Conservation (phyloP, 441 rosid genomes). For the Geranium incanum region DNA sequence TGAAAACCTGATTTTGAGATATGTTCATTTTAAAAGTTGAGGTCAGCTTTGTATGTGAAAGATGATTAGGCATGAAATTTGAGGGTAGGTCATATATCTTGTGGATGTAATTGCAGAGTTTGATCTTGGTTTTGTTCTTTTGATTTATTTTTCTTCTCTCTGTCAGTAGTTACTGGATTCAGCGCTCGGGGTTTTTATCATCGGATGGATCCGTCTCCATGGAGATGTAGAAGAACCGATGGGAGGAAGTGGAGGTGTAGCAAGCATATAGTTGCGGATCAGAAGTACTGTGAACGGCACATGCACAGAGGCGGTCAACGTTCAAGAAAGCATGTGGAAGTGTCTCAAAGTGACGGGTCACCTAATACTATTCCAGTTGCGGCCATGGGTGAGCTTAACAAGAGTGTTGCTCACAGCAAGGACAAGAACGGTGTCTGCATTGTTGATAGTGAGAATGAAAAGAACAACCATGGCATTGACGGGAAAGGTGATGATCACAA, state of each 20-base stretch:
- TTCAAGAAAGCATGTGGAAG: conserved; percentile 90
- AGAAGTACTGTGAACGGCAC: conserved; percentile 67
- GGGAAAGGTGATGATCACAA: conserved; percentile 17
- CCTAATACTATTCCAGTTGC: conserved; percentile 19
- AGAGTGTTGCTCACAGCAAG: not conserved
- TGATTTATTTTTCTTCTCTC: conserved; percentile 10
- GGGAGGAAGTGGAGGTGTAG: conserved; percentile 80
- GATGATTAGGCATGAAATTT: too few relatives aligned
- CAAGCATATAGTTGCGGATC: conserved; percentile 36
- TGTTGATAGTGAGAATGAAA: not conserved
- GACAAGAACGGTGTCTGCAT: not conserved
- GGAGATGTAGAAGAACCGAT: conserved; percentile 76
- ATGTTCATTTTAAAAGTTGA: too few relatives aligned
- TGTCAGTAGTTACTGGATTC: conserved; percentile 16
- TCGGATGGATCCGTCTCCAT: conserved; percentile 42
- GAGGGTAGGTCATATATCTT: too few relatives aligned
- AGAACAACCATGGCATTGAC: conserved; percentile 3
- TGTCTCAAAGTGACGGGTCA: conserved; percentile 24
- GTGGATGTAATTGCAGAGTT: too few relatives aligned
- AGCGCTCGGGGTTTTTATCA: conserved; percentile 25
- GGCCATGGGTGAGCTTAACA: not conserved
- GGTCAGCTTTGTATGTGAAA: too few relatives aligned
- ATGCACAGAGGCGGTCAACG: conserved; percentile 63
- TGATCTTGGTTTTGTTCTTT: not conserved
- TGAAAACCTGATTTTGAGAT: not conserved